Conservation (phyloP, 176 grass and related monocot species). For the Triticum monococcum region DNA sequence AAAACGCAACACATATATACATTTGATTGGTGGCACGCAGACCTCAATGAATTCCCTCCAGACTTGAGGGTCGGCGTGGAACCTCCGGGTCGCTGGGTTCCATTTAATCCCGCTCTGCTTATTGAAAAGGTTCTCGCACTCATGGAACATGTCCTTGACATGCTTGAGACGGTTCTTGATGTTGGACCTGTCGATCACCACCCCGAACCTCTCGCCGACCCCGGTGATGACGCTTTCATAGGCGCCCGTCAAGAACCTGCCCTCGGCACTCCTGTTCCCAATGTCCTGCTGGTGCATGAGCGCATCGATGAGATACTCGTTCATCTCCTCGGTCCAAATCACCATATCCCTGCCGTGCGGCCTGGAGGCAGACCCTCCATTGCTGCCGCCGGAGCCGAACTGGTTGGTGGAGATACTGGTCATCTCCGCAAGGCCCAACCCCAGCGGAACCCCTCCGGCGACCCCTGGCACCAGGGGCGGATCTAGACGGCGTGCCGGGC, state of each 20-base stretch:
- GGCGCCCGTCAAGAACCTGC: slow-evolving; percentile 22
- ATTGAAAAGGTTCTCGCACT: slow-evolving; percentile 37
- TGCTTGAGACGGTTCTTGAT: slow-evolving; percentile 55
- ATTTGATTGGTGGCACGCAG: slow-evolving; percentile 15
- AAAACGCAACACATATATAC: neutral
- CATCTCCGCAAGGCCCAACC: neutral
- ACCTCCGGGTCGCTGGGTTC: slow-evolving; percentile 28
- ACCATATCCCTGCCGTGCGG: slow-evolving; percentile 7
- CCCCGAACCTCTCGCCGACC: slow-evolving; percentile 39
- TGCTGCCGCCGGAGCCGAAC: neutral
- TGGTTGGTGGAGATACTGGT: neutral
- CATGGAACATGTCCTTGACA: slow-evolving; percentile 46
- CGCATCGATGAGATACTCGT: slow-evolving; percentile 37
- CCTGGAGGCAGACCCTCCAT: slow-evolving; percentile 12
- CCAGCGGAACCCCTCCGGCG: neutral
- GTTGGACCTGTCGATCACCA: slow-evolving; percentile 33
- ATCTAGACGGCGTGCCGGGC: neutral
- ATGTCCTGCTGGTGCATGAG: slow-evolving; percentile 43
- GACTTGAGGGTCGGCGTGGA: slow-evolving; percentile 36
- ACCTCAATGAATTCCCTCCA: slow-evolving; percentile 54
- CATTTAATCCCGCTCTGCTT: slow-evolving; percentile 37
- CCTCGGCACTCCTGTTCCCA: slow-evolving; percentile 43
- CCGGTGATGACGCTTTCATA: slow-evolving; percentile 42
- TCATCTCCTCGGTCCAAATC: slow-evolving; percentile 50
- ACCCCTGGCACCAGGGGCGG: neutral